These are phyloP conservation scores for Henckelia pumila DNA, from an alignment of 257 asterid species.

Conservation along the genomic window DNA sequence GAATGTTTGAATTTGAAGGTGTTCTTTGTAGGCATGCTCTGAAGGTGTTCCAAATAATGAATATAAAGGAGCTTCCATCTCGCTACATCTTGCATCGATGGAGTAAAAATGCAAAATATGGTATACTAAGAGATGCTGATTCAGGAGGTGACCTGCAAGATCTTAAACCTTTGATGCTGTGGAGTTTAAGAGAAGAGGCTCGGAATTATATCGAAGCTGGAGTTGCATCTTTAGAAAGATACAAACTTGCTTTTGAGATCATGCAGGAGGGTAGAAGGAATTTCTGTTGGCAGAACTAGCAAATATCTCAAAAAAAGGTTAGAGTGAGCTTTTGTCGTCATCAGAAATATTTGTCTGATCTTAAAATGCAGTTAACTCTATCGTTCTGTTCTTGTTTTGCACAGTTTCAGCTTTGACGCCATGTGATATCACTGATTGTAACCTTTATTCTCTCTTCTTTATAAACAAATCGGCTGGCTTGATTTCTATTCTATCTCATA, in stretches of 20 bases:
- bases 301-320: slow-evolving; percentile 26
- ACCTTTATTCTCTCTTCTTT: background rate
- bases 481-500: background rate
- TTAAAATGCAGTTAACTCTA: background rate
- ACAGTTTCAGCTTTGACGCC: background rate
- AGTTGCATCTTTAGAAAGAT: slow-evolving; percentile 67
- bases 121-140: slow-evolving; percentile 66
- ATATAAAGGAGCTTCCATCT: slow-evolving; percentile 46
- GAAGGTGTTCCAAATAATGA: slow-evolving; percentile 49
- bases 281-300: slow-evolving; percentile 44
- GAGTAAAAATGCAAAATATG: slow-evolving; percentile 75
- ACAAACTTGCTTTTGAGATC: slow-evolving; percentile 85
- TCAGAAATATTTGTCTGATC: background rate
- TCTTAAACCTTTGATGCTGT: slow-evolving; percentile 69
- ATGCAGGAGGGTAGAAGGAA: slow-evolving; percentile 93
- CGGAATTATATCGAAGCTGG: slow-evolving; percentile 76
- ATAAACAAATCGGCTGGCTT: background rate
- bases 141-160: slow-evolving; percentile 69
- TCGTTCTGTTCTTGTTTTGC: background rate
- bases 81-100: slow-evolving; percentile 60
- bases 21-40: slow-evolving; percentile 51
- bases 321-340: slow-evolving; percentile 25
- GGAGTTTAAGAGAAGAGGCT: slow-evolving; percentile 95
- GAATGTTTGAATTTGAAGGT: slow-evolving; percentile 81
- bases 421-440: background rate